Percentiles rank a stretch among this genome's conserved stretches.
Evolutionary conservation across 371 early-diverging fungal species (phyloP).

Genomic region (Phascolomyces articulosus): DNA sequence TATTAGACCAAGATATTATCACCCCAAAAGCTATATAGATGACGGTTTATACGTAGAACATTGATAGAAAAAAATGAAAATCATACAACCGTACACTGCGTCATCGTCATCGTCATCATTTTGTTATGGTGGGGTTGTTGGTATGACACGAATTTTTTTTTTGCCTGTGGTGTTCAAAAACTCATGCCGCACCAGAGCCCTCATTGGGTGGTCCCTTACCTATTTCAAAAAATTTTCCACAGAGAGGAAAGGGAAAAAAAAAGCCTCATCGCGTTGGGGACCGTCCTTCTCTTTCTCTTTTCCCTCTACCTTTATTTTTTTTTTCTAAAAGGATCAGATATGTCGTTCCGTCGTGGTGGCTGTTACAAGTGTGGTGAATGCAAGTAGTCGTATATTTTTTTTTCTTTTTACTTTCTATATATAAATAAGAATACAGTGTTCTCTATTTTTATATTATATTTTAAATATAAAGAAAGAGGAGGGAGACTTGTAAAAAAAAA

Average conservation of each 20-base stretch:
- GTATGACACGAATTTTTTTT: too few relatives aligned
- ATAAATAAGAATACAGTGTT: too few relatives aligned
- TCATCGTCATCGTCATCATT: too few relatives aligned
- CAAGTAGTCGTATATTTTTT: slow-evolving; percentile 30
- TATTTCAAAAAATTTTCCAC: neutral
- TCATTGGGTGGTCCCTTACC: neutral
- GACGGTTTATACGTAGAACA: too few relatives aligned
- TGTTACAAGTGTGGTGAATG: slow-evolving; percentile 60
- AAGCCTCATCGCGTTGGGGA: neutral
- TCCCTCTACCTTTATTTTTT: slow-evolving; percentile 12
- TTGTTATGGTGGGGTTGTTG: too few relatives aligned
- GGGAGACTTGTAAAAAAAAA: too few relatives aligned
- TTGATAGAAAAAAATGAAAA: too few relatives aligned
- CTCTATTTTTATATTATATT: too few relatives aligned
- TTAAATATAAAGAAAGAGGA: too few relatives aligned
- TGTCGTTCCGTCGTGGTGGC: slow-evolving; percentile 50
- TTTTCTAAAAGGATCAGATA: slow-evolving; percentile 14
- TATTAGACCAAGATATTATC: too few relatives aligned
- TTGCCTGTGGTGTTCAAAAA: neutral
- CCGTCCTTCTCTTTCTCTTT: slow-evolving; percentile 14
- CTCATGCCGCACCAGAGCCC: neutral
- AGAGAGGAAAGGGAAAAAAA: neutral
- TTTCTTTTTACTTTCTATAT: slow-evolving; percentile 14
- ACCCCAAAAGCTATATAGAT: too few relatives aligned
- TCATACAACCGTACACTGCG: too few relatives aligned